These are phyloP conservation scores for Hemileccinum impolitum DNA, from an alignment of 768 basidiomycete genomes.

Conservation along the genomic window DNA sequence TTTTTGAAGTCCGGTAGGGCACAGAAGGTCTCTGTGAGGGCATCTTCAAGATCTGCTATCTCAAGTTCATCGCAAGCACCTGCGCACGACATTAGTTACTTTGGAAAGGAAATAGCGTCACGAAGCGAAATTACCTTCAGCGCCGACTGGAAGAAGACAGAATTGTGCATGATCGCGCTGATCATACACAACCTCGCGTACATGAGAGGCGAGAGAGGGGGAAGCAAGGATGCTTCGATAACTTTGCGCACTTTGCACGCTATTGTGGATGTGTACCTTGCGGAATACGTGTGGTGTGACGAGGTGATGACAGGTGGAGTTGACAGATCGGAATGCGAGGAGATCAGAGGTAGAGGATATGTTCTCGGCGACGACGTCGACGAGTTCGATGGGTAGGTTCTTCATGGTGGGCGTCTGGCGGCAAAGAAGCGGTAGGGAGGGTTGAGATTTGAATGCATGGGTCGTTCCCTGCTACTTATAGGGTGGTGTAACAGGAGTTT, in stretches of 20 bases:
- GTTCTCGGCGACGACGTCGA: constrained; percentile 23
- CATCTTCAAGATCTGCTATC: constrained; percentile 31
- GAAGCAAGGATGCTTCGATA: constrained; percentile 20
- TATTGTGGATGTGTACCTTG: constrained; percentile 24
- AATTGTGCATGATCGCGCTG: constrained; percentile 24
- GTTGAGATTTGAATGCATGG: too few species aligned
- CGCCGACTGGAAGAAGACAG: constrained; percentile 16
- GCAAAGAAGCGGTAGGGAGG: too few species aligned
- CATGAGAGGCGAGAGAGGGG: constrained; percentile 20
- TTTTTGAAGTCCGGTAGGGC: constrained; percentile 17
- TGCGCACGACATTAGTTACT: constrained; percentile 1
- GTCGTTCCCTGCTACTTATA: too few species aligned
- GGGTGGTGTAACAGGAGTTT: too few species aligned
- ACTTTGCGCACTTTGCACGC: constrained; percentile 25
- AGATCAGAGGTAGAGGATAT: constrained; percentile 25
- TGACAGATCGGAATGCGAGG: constrained; percentile 26
- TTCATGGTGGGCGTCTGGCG: constrained; percentile 13
- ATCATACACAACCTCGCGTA: constrained; percentile 30
- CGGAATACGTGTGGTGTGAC: constrained; percentile 26
- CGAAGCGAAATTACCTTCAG: constrained; percentile 9
- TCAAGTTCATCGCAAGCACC: constrained; percentile 26
- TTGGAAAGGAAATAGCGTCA: too few species aligned
- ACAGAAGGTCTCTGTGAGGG: constrained; percentile 25
- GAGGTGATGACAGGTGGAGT: constrained; percentile 22
- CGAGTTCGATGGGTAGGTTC: constrained; percentile 27